These are phyloP conservation scores for Lathyrus oleraceus DNA, from an alignment of 306 rosid genomes.

Conservation along the genomic window DNA sequence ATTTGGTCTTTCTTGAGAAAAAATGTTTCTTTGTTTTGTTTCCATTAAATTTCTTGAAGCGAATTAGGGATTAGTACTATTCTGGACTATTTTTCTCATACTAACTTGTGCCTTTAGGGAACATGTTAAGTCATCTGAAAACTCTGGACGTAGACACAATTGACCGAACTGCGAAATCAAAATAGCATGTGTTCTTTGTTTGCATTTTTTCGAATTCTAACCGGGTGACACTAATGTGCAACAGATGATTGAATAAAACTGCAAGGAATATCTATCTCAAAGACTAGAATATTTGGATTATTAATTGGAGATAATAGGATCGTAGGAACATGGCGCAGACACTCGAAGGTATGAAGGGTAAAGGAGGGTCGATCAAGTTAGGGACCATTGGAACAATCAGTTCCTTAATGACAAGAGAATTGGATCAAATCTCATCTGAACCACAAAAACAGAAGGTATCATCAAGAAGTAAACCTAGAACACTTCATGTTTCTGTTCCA, in stretches of 20 bases:
- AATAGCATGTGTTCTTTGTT: background rate
- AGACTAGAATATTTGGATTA: slow-evolving; percentile 33
- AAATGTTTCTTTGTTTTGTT: background rate
- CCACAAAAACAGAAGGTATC: slow-evolving; percentile 52
- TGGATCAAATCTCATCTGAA: slow-evolving; percentile 63
- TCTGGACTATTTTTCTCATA: background rate
- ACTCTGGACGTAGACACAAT: background rate
- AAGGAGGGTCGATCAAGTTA: slow-evolving; percentile 83
- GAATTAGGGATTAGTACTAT: slow-evolving; percentile 9
- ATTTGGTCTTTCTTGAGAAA: slow-evolving; percentile 20
- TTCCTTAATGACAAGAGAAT: slow-evolving; percentile 83
- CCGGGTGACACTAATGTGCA: slow-evolving; percentile 35
- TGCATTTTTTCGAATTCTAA: background rate
- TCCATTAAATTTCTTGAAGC: slow-evolving; percentile 4
- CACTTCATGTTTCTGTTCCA: slow-evolving; percentile 46
- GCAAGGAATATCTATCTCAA: slow-evolving; percentile 34
- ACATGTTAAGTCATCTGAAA: too few relatives aligned
- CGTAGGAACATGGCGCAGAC: slow-evolving; percentile 61
- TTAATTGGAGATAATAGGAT: slow-evolving; percentile 36
- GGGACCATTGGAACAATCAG: slow-evolving; percentile 85
- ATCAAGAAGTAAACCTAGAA: slow-evolving; percentile 52
- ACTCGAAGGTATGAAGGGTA: slow-evolving; percentile 64
- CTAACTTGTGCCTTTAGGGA: too few relatives aligned
- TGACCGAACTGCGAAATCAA: background rate
- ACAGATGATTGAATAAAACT: slow-evolving; percentile 47